phyloP scores from a whole-genome alignment of 2,329 filamentous ascomycete genomes.

The Ascochyta pisi region DNA sequence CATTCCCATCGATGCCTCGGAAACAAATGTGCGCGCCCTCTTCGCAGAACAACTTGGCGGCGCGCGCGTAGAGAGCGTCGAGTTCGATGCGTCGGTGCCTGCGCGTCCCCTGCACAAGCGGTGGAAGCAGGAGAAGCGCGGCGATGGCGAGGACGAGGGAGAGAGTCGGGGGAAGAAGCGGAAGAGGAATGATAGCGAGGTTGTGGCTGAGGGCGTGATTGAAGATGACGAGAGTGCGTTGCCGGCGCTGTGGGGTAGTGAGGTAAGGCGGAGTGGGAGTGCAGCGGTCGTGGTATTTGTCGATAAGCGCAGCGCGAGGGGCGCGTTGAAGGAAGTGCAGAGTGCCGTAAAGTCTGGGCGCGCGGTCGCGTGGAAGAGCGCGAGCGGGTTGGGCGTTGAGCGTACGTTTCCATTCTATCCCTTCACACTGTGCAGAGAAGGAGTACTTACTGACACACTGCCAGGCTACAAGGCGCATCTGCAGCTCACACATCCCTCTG shows the following conservation, averaged over 20 bases:
- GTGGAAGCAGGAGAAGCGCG: constrained; percentile 43
- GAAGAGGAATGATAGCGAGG: constrained; percentile 56
- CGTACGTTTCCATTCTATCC: constrained; percentile 50
- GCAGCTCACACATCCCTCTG: constrained; percentile 73
- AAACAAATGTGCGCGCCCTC: constrained; percentile 75
- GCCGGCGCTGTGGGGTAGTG: constrained; percentile 75
- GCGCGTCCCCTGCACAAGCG: constrained; percentile 57
- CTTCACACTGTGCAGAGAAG: constrained; percentile 15
- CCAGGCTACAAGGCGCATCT: constrained; percentile 69
- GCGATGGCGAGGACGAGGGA: constrained; percentile 46
- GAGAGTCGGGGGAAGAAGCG: constrained; percentile 59
- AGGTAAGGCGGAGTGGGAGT: constrained; percentile 74
- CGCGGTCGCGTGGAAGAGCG: constrained; percentile 72
- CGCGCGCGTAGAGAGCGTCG: constrained; percentile 77
- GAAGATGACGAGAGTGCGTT: constrained; percentile 68
- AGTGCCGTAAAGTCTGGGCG: constrained; percentile 63
- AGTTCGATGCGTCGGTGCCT: constrained; percentile 65
- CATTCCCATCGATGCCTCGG: constrained; percentile 82
- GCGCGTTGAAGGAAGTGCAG: constrained; percentile 77
- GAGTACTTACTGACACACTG: constrained; percentile 31
- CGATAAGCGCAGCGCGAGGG: constrained; percentile 78
- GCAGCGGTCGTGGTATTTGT: constrained; percentile 84
- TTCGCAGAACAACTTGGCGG: constrained; percentile 78
- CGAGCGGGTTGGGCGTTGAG: constrained; percentile 56
- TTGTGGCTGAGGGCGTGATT: constrained; percentile 48